Base-by-base conservation (phyloP, 2,329 filamentous ascomycete genomes). In the Coniella vitis region DNA sequence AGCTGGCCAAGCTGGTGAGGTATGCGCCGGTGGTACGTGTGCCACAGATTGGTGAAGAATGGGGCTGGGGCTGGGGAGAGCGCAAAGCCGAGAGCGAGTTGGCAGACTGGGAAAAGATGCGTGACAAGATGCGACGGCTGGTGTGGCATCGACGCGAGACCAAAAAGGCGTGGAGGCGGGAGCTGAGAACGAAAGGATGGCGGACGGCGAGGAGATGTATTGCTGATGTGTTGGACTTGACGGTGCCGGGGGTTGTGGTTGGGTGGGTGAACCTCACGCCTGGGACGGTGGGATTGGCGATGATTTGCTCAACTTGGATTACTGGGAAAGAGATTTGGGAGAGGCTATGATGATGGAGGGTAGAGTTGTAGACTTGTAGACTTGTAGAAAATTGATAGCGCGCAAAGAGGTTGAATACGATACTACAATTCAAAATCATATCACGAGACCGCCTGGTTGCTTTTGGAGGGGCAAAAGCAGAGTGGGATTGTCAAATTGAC, bases 291-390 rank as follows among this genome's bases (percentile, higher is more conserved):
- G 81, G 78, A 1, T 48, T 74, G 12, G 73, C 74, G 8, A 84
- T 83, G 74, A 64, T 84, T 17, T 58, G 77, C 19, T 83, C 81
- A 44, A 85, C 83, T 1, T 39, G 84, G 4, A 60, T 87, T 39
- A 81, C 81, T 9, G 74, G 75, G 1, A 61, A 67, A 54, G 78
- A 80, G 55, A 75, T 83, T 2, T 88, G 84, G 84, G 71, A 76
- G 50, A 68, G 69, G 47, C 74, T 71, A 57, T 65, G 62, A 42
- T n/a, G 49, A 17, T 14, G 17, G n/a, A 29, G 7, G 22, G 8
- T 19, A 7, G 25, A 9, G 12, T 12, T 21, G n/a, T 38, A 38
- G 19, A 38, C 22, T 13, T 38, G 3, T 22, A 21, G 5, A 22
- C 22, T 10, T 37, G n/a, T 37, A 19, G 12, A 4, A 20, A 21